Evolutionary conservation across 495 filamentous ascomycete genomes (phyloP), one percentile per base, ranked within the genome.

Genomic region (Hapsidospora chrysogenum): DNA sequence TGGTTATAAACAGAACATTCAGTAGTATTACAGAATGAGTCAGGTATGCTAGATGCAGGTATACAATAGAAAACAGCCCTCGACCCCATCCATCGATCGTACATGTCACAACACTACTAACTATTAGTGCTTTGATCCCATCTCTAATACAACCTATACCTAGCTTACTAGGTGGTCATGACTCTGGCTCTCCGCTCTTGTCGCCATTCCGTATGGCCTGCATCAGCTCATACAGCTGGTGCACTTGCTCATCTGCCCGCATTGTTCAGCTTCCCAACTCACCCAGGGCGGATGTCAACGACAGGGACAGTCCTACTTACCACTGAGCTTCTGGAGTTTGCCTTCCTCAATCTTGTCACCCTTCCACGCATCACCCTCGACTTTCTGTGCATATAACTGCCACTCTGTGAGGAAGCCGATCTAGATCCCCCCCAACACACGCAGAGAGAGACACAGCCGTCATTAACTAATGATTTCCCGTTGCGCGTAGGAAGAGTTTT

Each of bases 371-470:
- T 92, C 77, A 0, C 85, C 85, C 45, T 96, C 89, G 13, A 99
- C 49, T 43, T 78, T 70, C 53, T 97, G 87, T 8, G 82, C 86
- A 48, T 96, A 97, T 20, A 80, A 53, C 51, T 96, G 89, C 89
- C 89, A 97, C 56, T 95, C 85, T 0, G 80, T 87, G 45, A 96
- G 62, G 50, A 97, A 97, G 3, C 89, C 89, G 42, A 95, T 79
- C 85, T 92, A 36, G 25, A 21, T 37, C 9, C 18, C 19, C 7
- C n/a, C n/a, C n/a, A n/a, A n/a, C n/a, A n/a, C n/a, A n/a, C n/a
- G n/a, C n/a, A n/a, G n/a, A n/a, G n/a, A n/a, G n/a, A n/a, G n/a
- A n/a, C n/a, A n/a, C n/a, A n/a, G n/a, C n/a, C n/a, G n/a, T n/a
- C n/a, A n/a, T n/a, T n/a, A n/a, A n/a, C 7, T 25, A 10, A 28